These are phyloP conservation scores for Elongisporangium senticosum DNA, from an alignment of 352 stramenopile genomes.

Conservation along the genomic window DNA sequence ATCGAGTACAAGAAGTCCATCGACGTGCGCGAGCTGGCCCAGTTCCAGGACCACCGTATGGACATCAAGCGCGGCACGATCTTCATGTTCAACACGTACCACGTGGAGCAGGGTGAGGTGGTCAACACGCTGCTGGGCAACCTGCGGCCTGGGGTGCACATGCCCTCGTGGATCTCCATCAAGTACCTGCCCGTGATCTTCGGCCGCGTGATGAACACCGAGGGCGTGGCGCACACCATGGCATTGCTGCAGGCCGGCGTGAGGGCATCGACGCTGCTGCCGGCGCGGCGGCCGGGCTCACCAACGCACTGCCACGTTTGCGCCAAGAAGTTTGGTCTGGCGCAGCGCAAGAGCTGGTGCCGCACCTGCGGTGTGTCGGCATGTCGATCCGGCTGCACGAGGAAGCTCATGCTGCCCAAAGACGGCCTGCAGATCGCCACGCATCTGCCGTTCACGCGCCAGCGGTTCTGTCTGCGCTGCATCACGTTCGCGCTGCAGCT, in stretches of 20 bases:
- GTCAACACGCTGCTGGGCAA: neutral
- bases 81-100: neutral
- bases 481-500: neutral
- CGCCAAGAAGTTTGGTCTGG: neutral
- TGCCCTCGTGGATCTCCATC: neutral
- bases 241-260: neutral
- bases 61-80: neutral
- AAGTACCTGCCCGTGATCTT: neutral
- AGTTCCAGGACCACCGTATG: neutral
- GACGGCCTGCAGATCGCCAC: neutral
- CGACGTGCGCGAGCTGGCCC: neutral
- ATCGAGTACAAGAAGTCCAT: neutral
- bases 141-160: neutral
- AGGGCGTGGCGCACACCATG: neutral
- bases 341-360: neutral
- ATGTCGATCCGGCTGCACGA: neutral
- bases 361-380: neutral
- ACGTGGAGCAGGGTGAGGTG: neutral
- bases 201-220: neutral
- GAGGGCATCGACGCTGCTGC: neutral
- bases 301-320: neutral
- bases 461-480: neutral
- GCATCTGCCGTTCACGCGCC: neutral
- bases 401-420: neutral
- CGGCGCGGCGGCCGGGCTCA: neutral